A percentile compares a stretch with the other conserved stretches of the same genome.
Evolutionary conservation across 495 filamentous ascomycete genomes (phyloP).

Genomic region (Stereocaulon alpinum): DNA sequence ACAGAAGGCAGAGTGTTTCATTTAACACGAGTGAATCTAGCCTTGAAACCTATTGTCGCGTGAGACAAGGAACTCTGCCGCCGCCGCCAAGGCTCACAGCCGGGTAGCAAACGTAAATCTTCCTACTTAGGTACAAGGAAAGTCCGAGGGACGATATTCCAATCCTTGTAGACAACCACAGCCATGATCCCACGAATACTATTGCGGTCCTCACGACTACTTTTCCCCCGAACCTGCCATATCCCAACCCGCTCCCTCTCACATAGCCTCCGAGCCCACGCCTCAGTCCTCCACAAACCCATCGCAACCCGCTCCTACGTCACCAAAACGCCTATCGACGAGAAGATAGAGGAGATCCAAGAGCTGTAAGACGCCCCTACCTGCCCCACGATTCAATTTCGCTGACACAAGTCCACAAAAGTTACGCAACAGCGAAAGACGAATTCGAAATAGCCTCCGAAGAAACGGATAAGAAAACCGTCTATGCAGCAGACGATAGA

Average conservation of each 20-base stretch:
- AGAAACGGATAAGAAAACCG: constrained; percentile 44
- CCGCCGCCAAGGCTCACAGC: constrained; percentile 2
- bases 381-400: too few species aligned
- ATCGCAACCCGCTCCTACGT: constrained; percentile 14
- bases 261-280: not conserved
- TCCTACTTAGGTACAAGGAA: not conserved
- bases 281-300: not conserved
- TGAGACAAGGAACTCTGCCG: not conserved
- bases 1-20: not conserved
- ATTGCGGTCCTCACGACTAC: not conserved
- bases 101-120: constrained; percentile 14
- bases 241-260: not conserved
- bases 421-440: constrained; percentile 39
- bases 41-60: not conserved
- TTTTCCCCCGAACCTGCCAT: not conserved
- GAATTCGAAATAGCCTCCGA: constrained; percentile 49
- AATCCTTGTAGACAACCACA: not conserved
- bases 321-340: constrained; percentile 28
- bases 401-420: not conserved
- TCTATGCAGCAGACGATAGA: constrained; percentile 43
- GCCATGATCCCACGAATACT: constrained; percentile 11
- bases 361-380: constrained; percentile 26
- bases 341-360: constrained; percentile 34
- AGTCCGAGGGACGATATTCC: not conserved
- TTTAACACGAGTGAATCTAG: not conserved